These are phyloP conservation scores for Chlamydomonas urium DNA, from an alignment of 139 green algal species.

Conservation along the genomic window DNA sequence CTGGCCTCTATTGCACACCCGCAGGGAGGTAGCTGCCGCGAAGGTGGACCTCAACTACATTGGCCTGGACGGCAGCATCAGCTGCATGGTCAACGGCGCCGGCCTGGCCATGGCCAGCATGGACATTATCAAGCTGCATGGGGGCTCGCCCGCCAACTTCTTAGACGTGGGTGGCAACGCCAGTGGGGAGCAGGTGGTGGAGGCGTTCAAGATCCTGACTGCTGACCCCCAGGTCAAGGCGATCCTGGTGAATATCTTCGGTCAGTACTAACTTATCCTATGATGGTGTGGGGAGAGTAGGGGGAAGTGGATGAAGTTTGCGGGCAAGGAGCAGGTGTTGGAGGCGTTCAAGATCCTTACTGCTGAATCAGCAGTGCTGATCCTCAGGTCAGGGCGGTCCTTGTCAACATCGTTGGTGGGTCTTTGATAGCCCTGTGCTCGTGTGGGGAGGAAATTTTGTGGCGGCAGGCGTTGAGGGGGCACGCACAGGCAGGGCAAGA, in stretches of 20 bases:
- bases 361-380: no score
- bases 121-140: constrained; percentile 99
- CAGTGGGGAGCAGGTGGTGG: constrained; percentile 86
- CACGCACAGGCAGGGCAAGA: no score
- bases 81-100: constrained; percentile 97
- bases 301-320: no score
- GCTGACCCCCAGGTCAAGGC: constrained; percentile 93
- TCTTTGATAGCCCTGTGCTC: no score
- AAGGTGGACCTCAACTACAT: constrained; percentile 99
- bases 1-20: no score
- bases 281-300: no score
- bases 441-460: no score
- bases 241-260: constrained; percentile 99
- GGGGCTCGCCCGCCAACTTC: constrained; percentile 93
- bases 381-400: constrained; percentile 92
- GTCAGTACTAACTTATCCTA: no score
- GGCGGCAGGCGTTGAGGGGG: no score
- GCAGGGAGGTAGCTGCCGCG: constrained; percentile 78
- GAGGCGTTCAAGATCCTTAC: constrained; percentile 96
- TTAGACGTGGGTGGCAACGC: constrained; percentile 95
- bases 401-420: constrained; percentile 99
- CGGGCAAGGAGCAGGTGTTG: constrained; percentile 88
- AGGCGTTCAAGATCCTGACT: constrained; percentile 96
- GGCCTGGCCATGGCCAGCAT: constrained; percentile 99
- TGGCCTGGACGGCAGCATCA: constrained; percentile 91